phyloP scores from a whole-genome alignment of 169 alveolate genomes.

The Perkinsus marinus region DNA sequence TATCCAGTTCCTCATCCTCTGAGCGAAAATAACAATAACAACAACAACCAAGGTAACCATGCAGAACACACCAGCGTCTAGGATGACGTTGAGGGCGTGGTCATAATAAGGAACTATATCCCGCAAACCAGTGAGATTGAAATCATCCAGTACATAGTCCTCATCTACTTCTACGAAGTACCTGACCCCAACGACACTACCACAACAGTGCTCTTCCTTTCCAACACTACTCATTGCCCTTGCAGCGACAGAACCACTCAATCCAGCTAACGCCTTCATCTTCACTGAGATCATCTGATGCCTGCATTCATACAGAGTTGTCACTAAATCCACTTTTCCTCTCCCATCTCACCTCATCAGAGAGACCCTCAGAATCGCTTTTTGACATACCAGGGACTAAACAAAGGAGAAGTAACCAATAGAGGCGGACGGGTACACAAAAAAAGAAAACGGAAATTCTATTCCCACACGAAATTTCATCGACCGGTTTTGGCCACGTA shows the following conservation, averaged over 20 bases:
- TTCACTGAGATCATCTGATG: not conserved
- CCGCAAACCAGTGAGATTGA: constrained; percentile 46
- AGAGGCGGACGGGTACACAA: no score
- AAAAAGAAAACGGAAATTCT: no score
- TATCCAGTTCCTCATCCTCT: constrained; percentile 9
- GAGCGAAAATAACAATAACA: constrained; percentile 6
- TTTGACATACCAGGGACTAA: not conserved
- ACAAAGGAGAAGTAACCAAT: not conserved
- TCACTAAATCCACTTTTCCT: not conserved
- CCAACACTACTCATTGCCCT: constrained; percentile 46
- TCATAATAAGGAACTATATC: constrained; percentile 26
- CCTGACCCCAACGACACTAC: not conserved
- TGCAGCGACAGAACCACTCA: constrained; percentile 57
- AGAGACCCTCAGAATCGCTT: not conserved
- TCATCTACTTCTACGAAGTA: constrained; percentile 53
- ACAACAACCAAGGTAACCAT: not conserved
- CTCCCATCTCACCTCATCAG: not conserved
- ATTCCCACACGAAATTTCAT: no score
- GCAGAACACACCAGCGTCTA: constrained; percentile 12
- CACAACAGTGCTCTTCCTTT: no score
- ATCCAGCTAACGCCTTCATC: constrained; percentile 49
- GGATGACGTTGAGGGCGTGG: constrained; percentile 22
- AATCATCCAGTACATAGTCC: constrained; percentile 44
- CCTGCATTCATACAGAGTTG: not conserved
- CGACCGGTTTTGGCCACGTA: no score